Evolutionary conservation across 345 rosid species (phyloP).

Genomic region (Eutrema yunnanense): DNA sequence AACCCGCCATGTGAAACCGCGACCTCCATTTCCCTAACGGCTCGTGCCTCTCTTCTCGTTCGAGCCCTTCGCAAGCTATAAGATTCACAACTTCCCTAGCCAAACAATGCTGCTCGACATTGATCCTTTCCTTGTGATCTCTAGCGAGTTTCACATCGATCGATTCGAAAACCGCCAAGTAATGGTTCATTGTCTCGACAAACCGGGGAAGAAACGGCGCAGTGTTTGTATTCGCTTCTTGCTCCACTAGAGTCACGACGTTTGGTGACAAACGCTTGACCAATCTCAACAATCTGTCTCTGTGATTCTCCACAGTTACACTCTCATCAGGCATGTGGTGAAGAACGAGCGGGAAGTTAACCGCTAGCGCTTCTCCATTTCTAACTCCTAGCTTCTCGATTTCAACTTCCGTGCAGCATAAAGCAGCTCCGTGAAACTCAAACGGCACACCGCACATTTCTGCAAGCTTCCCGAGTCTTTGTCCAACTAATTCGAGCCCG

Average conservation of each 20-base stretch:
- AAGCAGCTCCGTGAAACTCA: slow-evolving; percentile 58
- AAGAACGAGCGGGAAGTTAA: slow-evolving; percentile 71
- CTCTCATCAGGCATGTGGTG: slow-evolving; percentile 98
- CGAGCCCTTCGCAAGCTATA: slow-evolving; percentile 86
- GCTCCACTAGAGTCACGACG: slow-evolving; percentile 87
- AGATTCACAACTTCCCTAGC: slow-evolving; percentile 93
- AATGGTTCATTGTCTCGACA: slow-evolving; percentile 60
- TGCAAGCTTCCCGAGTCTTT: slow-evolving; percentile 65
- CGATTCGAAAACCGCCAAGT: slow-evolving; percentile 71
- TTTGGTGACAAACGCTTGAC: slow-evolving; percentile 68
- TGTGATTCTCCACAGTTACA: slow-evolving; percentile 72
- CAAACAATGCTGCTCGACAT: slow-evolving; percentile 90
- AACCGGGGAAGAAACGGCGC: slow-evolving; percentile 81
- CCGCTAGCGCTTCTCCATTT: slow-evolving; percentile 73
- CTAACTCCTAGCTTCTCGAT: slow-evolving; percentile 55
- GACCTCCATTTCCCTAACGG: slow-evolving; percentile 77
- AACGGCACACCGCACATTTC: slow-evolving; percentile 72
- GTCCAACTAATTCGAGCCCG: slow-evolving; percentile 73
- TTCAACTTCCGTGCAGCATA: slow-evolving; percentile 58
- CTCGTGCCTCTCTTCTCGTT: slow-evolving; percentile 92
- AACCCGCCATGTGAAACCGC: slow-evolving; percentile 84
- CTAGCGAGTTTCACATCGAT: slow-evolving; percentile 68
- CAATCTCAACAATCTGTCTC: slow-evolving; percentile 77
- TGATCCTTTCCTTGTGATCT: slow-evolving; percentile 77
- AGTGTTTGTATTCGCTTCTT: slow-evolving; percentile 83